A percentile compares a stretch with the other conserved stretches of the same genome.
Conservation (phyloP, 305 asterid genomes). For the Rubia tinctorum region DNA sequence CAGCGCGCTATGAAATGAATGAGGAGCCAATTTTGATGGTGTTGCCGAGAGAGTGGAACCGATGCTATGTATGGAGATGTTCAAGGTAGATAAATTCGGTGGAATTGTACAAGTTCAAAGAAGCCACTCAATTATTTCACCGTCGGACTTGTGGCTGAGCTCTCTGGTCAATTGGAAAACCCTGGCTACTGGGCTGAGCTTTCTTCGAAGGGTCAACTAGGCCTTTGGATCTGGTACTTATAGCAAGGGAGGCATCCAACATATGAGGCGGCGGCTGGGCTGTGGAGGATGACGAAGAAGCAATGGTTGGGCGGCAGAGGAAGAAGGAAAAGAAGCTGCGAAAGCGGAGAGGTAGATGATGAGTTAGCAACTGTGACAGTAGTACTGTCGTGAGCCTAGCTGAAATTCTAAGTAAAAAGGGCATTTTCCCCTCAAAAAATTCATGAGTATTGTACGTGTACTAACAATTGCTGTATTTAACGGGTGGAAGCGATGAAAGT, state of each 20-base stretch:
- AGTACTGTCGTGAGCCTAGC: no score
- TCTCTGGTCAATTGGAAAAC: slow-evolving; percentile 75
- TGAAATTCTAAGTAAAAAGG: no score
- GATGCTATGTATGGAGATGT: slow-evolving; percentile 64
- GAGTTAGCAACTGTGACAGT: no score
- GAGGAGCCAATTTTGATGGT: slow-evolving; percentile 64
- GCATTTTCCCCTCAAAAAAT: no score
- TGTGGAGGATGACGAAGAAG: slow-evolving; percentile 28
- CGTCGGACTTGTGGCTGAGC: slow-evolving; percentile 72
- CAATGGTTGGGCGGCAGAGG: slow-evolving; percentile 6
- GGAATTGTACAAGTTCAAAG: slow-evolving; percentile 84
- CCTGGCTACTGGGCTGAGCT: slow-evolving; percentile 48
- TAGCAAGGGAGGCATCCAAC: slow-evolving; percentile 57
- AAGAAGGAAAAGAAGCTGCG: no score
- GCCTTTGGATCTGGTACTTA: slow-evolving; percentile 55
- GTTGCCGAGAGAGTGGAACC: slow-evolving; percentile 61
- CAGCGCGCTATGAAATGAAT: slow-evolving; percentile 54
- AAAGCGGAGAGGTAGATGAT: no score
- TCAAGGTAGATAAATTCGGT: slow-evolving; percentile 61
- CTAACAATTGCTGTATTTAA: no score
- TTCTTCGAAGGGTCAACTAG: slow-evolving; percentile 36
- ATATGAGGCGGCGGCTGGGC: slow-evolving; percentile 25
- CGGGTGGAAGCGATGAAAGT: no score
- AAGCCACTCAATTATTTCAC: slow-evolving; percentile 86
- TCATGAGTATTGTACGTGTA: no score